Base-by-base conservation (phyloP, 1,284 basidiomycete species). In the Agroathelia rolfsii region DNA sequence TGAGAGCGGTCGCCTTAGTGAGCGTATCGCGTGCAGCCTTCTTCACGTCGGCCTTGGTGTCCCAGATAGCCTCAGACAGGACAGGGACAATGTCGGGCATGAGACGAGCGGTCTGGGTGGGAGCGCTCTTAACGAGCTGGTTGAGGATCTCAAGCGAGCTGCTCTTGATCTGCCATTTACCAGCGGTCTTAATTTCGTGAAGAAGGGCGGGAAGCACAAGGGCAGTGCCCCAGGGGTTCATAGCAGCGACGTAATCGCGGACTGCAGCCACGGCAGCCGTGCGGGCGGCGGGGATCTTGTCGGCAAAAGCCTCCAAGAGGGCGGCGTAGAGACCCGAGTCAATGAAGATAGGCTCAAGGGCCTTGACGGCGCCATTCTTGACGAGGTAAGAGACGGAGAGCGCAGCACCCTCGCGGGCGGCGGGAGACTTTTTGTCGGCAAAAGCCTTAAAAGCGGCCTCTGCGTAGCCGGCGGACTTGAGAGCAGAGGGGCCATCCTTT, bases 41-140 rank as follows among this genome's bases (percentile, higher is more conserved):
- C 82, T 97, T 96, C 61, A 99, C 95, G 49, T 97, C 93, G 42
- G 88, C 76, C 74, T 99, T 99, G 67, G 95, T 98, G 67, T 98
- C 95, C 93, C 93, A 97, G 55, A 98, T 97, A 42, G 84, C 92
- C 55, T 92, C 94, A 32, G 92, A 62, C 56, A 98, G 88, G 53
- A 95, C 70, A 42, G 95, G 95, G 47, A 98, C 84, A 50, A 97
- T 92, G 40, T 95, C 88, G 44, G 94, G 93, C 72, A 93, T 96
- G 55, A 88, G 80, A 52, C 77, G 79, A 44, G 86, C 86, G 46
- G 78, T 87, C 66, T 95, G 92, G 43, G 65, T 57, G 35, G 93
- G 88, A 33, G 87, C 84, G 49, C 80, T 79, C 46, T 61, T 64
- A 55, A 97, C 82, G 59, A 99, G 77, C 68, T 92, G 84, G 67